Evolutionary conservation across 169 alveolate genomes (phyloP).

Genomic region (Theileria equi): DNA sequence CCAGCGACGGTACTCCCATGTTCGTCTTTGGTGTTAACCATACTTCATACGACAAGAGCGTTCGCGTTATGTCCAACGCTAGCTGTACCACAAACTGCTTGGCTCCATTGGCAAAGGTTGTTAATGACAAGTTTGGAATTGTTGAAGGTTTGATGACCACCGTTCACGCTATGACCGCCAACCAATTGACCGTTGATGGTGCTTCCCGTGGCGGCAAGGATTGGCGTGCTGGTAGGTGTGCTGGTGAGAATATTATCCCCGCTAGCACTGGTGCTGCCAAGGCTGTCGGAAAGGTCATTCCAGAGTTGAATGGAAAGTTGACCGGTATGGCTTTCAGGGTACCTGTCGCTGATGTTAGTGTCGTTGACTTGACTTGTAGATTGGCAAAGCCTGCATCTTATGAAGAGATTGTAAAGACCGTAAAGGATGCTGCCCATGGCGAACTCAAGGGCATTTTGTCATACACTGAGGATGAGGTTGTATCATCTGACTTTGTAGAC

Average conservation of each 20-base stretch:
- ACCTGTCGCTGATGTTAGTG: constrained; percentile 98
- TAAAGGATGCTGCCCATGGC: constrained; percentile 94
- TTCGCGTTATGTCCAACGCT: constrained; percentile 96
- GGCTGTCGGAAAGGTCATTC: constrained; percentile 99
- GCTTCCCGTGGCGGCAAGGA: constrained; percentile 99
- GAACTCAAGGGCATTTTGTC: constrained; percentile 93
- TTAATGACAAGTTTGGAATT: constrained; percentile 96
- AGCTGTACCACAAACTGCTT: constrained; percentile 99
- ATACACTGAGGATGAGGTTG: constrained; percentile 95
- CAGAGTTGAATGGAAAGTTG: constrained; percentile 95
- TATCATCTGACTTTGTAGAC: constrained; percentile 93
- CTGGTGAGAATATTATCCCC: constrained; percentile 97
- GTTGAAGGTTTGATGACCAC: constrained; percentile 99
- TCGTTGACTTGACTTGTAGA: constrained; percentile 96
- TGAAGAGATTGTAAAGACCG: constrained; percentile 90
- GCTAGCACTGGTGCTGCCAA: constrained; percentile 99
- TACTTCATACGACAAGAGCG: constrained; percentile 82
- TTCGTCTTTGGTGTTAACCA: constrained; percentile 99
- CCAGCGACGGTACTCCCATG: constrained; percentile 96
- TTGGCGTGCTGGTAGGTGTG: constrained; percentile 99
- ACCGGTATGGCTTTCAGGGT: constrained; percentile 99
- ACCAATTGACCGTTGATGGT: constrained; percentile 99
- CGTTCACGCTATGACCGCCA: constrained; percentile 98
- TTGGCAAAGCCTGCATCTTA: constrained; percentile 93
- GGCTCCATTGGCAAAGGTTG: constrained; percentile 98